Base-by-base conservation (phyloP, 1,284 basidiomycete species). In the Fistulina hepatica region DNA sequence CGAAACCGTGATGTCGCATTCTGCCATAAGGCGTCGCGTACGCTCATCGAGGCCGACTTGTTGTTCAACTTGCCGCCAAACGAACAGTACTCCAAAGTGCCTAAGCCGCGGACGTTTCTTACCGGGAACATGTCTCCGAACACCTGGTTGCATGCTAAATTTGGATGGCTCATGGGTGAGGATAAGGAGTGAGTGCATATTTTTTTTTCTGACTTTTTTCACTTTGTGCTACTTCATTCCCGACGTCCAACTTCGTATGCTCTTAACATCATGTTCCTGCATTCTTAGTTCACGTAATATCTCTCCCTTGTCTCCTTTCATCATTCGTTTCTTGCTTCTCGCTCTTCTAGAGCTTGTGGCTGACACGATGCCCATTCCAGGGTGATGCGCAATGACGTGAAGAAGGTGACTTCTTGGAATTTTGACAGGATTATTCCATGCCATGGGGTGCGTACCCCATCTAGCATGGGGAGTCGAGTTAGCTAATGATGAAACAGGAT, bases 391-490 rank as follows among this genome's bases (percentile, higher is more conserved):
- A 67, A 73, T 20, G 76, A 88, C 49, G 79, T 72, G 3, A 73
- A 68, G 48, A 77, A 67, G 1, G 85, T 93, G 2, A 69, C 76
- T 1, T 68, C 60, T 2, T 93, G 90, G 90, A 80, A 93, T 49
- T 93, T 91, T 55, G 74, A 85, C 21, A 67, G 84, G 31, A 83
- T 97, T 52, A 90, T 97, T 42, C 88, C 89, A 33, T 94, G 91
- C 52, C 93, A 97, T 57, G 93, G 85, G n/a, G 81, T 83, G 53
- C 50, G 73, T 57, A 3, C 3, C 15, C 3, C 9, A 9, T 25
- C 2, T 19, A 31, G 28, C 34, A 40, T 28, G 34, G 13, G 24
- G 7, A 30, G 17, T 25, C 12, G 9, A 21, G 25, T 37, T 13
- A 36, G 32, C 30, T 36, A 21, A 24, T 41, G 19, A 43, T 37